A percentile compares a stretch with the other conserved stretches of the same genome.
These are phyloP conservation scores for Verbena officinalis DNA, from an alignment of 257 asterid genomes.

Conservation along the genomic window DNA sequence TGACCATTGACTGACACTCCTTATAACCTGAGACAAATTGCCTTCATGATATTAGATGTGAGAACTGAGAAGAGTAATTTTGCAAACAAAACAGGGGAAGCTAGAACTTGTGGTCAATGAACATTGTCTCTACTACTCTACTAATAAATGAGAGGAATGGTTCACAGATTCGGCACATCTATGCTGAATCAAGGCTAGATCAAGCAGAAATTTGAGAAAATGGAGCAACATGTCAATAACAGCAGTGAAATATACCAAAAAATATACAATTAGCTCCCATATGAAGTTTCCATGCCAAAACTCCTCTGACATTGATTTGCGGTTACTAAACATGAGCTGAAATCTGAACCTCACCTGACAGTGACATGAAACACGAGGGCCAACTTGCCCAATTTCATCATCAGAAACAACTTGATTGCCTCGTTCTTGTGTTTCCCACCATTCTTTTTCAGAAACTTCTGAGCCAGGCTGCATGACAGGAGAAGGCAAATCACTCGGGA, in stretches of 20 bases:
- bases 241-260: neutral
- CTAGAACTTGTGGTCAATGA: too few relatives aligned
- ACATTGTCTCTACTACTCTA: too few relatives aligned
- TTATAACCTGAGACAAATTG: constrained; percentile 47
- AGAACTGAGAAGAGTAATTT: neutral
- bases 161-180: too few relatives aligned
- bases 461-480: constrained; percentile 37
- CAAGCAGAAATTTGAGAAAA: too few relatives aligned
- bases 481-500: constrained; percentile 41
- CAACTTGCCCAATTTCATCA: constrained; percentile 69
- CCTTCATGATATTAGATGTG: neutral
- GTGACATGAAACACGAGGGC: constrained; percentile 64
- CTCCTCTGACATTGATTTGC: neutral
- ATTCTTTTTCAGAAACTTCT: constrained; percentile 40
- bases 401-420: constrained; percentile 55
- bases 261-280: neutral
- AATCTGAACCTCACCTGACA: constrained; percentile 51
- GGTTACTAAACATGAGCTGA: neutral
- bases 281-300: constrained; percentile 1
- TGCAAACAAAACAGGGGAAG: neutral
- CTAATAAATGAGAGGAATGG: too few relatives aligned
- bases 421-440: constrained; percentile 76
- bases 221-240: neutral
- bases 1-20: constrained; percentile 78
- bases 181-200: too few relatives aligned